Evolutionary conservation across 176 grass and related monocot species (phyloP).

Genomic region (Bothriochloa decipiens): DNA sequence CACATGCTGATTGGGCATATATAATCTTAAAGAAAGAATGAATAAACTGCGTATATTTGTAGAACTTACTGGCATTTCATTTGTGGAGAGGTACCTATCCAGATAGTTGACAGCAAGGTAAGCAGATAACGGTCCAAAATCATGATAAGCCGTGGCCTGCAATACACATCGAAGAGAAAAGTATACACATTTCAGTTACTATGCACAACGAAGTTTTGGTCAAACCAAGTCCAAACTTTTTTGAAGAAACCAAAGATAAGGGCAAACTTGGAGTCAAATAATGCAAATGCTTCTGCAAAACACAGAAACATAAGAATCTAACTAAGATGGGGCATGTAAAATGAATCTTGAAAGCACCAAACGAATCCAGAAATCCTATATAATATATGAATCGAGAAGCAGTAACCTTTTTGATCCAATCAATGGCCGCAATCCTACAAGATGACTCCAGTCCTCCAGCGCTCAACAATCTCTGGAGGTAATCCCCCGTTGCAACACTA

Average conservation of each 20-base stretch:
- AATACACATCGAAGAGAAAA: slow-evolving; percentile 21
- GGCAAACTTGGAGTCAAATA: too few species aligned
- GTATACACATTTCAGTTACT: slow-evolving; percentile 30
- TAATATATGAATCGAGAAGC: neutral
- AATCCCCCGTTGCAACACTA: slow-evolving; percentile 26
- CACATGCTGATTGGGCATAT: neutral
- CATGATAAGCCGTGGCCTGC: slow-evolving; percentile 71
- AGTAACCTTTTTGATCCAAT: slow-evolving; percentile 87
- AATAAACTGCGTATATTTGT: neutral
- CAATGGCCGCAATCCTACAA: slow-evolving; percentile 64
- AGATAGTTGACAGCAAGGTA: slow-evolving; percentile 88
- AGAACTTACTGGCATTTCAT: slow-evolving; percentile 67
- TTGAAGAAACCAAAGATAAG: too few species aligned
- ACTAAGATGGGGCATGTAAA: slow-evolving; percentile 6
- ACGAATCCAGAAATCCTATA: neutral
- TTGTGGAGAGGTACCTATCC: slow-evolving; percentile 71
- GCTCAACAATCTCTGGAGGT: slow-evolving; percentile 61
- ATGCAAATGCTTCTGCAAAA: neutral
- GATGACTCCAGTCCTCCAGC: slow-evolving; percentile 54
- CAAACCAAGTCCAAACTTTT: neutral
- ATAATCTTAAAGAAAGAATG: neutral
- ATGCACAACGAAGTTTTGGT: slow-evolving; percentile 4
- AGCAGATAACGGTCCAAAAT: slow-evolving; percentile 71
- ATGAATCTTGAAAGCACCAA: neutral
- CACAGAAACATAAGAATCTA: neutral